Evolutionary conservation across 2,329 filamentous ascomycete genomes (phyloP), one percentile per base, ranked within the genome.

Genomic region (Blastomyces parvus): DNA sequence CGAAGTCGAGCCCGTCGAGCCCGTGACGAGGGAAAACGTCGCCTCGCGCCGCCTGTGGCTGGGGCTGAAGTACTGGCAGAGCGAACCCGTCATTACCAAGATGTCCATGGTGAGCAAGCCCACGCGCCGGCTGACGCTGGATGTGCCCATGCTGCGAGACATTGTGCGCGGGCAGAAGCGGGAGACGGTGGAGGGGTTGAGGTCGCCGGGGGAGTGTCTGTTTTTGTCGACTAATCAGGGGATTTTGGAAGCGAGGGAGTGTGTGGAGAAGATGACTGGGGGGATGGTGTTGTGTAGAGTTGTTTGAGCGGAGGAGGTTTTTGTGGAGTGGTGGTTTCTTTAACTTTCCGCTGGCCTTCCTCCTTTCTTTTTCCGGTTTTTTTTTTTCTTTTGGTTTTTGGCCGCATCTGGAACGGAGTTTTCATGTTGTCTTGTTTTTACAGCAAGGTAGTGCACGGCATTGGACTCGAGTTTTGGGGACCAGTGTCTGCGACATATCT

Each of bases 41-140:
- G 84, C 91, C 4, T 82, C 80, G 48, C 83, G 90, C 72, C 83
- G 92, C 65, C 79, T 97, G 68, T 97, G 92, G 92, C 77, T 97
- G 14, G 91, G 91, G 0, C 79, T 96, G 71, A 96, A 96, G 79
- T 96, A 96, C 83, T 90, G 85, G 84, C 86, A 91, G 69, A 88
- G 88, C 72, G 82, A 87, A 75, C 90, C 92, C 6, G 91, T 96
- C 27, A 78, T 97, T 68, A 81, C 80, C 66, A 82, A 84, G 67
- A 82, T 93, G 70, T 75, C 77, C 59, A 74, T 88, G 72, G 80
- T 96, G 65, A 88, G 84, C 71, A 93, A 87, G 76, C 88, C 91
- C 11, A 92, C 84, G 70, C 83, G 90, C 67, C 77, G 85, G 69
- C 83, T 95, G 73, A 88, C 83, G 69, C 80, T 90, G 66, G 81